Percentiles rank a stretch among this genome's conserved stretches.
phyloP scores from a whole-genome alignment of 805 yeast genomes.

The Cyberlindnera xishuangbannaensis region DNA sequence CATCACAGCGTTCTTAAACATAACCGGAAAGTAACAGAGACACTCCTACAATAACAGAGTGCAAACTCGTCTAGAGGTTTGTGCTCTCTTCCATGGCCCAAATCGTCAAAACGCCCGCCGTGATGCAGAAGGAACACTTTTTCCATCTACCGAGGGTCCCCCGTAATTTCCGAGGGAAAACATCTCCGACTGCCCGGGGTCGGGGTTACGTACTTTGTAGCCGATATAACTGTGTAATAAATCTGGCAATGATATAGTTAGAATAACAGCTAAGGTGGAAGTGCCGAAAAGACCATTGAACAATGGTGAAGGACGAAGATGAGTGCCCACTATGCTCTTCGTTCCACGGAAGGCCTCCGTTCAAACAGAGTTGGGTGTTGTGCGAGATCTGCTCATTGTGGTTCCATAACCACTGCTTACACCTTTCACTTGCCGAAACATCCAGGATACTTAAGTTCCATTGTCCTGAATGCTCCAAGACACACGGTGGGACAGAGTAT shows the following conservation, averaged over 20 bases:
- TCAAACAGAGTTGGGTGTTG: slow-evolving; percentile 40
- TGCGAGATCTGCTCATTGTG: slow-evolving; percentile 51
- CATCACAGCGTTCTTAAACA: not conserved
- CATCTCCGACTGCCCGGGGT: no score
- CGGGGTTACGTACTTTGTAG: no score
- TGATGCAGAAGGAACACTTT: no score
- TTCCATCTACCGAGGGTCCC: no score
- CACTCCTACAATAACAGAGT: not conserved
- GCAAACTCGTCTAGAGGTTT: not conserved
- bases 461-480: slow-evolving; percentile 38
- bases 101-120: no score
- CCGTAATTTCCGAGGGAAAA: no score
- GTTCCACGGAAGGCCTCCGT: slow-evolving; percentile 6
- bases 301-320: slow-evolving; percentile 1
- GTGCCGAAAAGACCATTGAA: not conserved
- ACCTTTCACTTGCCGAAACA: slow-evolving; percentile 32
- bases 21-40: not conserved
- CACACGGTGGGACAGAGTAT: slow-evolving; percentile 44
- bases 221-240: no score
- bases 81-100: no score
- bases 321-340: slow-evolving; percentile 14
- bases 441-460: slow-evolving; percentile 43
- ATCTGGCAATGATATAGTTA: no score
- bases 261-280: not conserved
- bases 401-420: slow-evolving; percentile 44